A percentile compares a stretch with the other conserved stretches of the same genome.
Conservation (phyloP, 1,139 yeast species). For the Saccharomyces hybrid region DNA sequence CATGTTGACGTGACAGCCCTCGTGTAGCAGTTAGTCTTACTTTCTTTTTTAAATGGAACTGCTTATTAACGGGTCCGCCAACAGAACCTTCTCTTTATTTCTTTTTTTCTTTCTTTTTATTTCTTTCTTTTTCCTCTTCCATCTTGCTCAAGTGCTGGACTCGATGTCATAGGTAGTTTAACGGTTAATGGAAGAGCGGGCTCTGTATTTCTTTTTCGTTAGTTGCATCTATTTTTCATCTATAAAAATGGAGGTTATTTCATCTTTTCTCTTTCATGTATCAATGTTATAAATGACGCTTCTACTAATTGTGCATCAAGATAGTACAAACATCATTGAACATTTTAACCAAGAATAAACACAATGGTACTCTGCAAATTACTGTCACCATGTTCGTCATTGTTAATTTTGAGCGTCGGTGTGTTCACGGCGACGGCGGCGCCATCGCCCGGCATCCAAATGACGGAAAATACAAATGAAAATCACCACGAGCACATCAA, state of each 20-base stretch:
- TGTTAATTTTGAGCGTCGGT: not conserved
- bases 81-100: not conserved
- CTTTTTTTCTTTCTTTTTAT: no score
- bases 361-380: not conserved
- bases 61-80: not conserved
- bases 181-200: not conserved
- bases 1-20: no score
- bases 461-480: not conserved
- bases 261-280: no score
- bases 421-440: conserved; percentile 8
- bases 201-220: not conserved
- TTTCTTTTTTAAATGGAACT: not conserved
- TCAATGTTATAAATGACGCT: no score
- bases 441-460: conserved; percentile 5
- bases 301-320: not conserved
- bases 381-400: not conserved
- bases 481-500: conserved; percentile 12
- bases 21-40: not conserved
- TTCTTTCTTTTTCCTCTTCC: not conserved
- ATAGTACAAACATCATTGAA: not conserved
- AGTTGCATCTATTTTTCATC: not conserved
- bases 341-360: not conserved
- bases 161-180: not conserved
- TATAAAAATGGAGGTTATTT: not conserved
- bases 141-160: not conserved